Conservation (phyloP, 306 rosid genomes). For the Erythrophleum fordii region DNA sequence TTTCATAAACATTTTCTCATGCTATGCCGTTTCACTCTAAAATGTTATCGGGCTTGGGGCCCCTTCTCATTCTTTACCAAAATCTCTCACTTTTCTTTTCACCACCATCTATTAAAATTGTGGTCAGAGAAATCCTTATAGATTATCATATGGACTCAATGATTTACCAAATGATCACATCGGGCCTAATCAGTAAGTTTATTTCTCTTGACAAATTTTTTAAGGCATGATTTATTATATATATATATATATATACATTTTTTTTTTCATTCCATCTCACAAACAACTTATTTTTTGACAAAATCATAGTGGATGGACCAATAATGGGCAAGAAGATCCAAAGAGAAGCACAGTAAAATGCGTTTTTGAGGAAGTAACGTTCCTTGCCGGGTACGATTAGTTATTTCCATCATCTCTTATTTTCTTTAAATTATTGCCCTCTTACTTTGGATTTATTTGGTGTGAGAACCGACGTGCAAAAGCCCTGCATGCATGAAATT, state of each 20-base stretch:
- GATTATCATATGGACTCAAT: background rate
- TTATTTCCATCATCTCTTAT: background rate
- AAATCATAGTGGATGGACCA: background rate
- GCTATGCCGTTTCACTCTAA: background rate
- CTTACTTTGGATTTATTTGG: too few species aligned
- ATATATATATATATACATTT: too few species aligned
- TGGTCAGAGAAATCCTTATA: background rate
- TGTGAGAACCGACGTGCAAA: too few species aligned
- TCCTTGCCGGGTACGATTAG: background rate
- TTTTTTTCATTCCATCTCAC: background rate
- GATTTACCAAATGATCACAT: background rate
- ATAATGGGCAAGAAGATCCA: background rate
- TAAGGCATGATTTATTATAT: too few species aligned
- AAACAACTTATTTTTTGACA: background rate
- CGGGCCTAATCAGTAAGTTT: background rate
- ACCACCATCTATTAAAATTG: background rate
- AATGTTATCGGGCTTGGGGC: background rate
- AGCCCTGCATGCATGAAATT: too few species aligned
- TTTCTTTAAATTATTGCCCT: too few species aligned
- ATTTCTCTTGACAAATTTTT: background rate
- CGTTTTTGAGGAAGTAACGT: background rate
- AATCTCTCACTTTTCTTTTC: background rate
- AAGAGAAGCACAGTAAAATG: background rate
- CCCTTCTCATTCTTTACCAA: background rate
- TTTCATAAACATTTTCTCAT: too few species aligned